These are phyloP conservation scores for Ascochyta rabiei DNA, from an alignment of 2,329 filamentous ascomycete species.

Conservation along the genomic window DNA sequence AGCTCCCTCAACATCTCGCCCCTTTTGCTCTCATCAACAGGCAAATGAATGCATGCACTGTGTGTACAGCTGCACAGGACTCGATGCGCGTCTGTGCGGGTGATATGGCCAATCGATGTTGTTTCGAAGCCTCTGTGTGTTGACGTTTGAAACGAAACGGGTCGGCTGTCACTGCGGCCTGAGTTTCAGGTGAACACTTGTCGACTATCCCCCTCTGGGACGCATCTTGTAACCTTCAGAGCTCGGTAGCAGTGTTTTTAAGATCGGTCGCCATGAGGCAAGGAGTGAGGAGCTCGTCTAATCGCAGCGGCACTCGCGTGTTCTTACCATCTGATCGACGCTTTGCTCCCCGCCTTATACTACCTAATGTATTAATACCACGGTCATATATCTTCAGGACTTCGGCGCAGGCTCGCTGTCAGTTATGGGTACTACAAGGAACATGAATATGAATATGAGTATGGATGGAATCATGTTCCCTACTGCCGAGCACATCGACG, in stretches of 20 bases:
- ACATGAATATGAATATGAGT: neutral
- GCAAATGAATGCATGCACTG: conserved; percentile 1
- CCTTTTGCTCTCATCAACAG: neutral
- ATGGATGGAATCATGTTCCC: neutral
- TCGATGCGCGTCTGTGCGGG: neutral
- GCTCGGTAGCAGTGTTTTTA: conserved; percentile 3
- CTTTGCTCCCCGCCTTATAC: neutral
- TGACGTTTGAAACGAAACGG: conserved; percentile 16
- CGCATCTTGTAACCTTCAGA: conserved; percentile 7
- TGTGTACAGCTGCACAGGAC: conserved; percentile 5
- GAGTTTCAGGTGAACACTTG: conserved; percentile 15
- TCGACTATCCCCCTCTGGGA: conserved; percentile 1
- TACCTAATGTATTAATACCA: neutral
- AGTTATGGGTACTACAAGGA: neutral
- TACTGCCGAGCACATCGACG: neutral
- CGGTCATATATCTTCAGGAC: neutral
- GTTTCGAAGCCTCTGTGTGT: neutral
- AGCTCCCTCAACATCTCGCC: neutral
- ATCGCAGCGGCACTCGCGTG: neutral
- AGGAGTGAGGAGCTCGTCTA: conserved; percentile 6
- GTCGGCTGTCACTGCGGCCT: conserved; percentile 6
- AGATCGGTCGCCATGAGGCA: conserved; percentile 11
- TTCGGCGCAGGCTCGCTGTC: conserved; percentile 10
- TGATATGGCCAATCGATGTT: neutral
- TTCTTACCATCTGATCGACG: neutral